Evolutionary conservation across 1,284 basidiomycete species (phyloP).

Genomic region (Boletus calvinii): DNA sequence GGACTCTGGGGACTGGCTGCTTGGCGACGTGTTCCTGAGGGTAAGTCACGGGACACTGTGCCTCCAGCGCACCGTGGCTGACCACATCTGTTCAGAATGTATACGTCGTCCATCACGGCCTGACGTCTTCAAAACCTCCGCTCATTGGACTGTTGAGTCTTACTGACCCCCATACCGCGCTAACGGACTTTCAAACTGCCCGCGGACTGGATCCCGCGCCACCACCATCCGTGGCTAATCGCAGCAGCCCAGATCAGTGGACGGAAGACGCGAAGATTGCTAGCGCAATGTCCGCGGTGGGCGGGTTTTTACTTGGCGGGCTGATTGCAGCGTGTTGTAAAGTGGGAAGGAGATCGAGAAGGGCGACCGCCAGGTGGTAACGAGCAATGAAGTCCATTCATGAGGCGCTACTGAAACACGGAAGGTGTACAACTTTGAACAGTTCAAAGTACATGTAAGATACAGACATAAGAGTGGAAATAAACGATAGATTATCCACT

Average conservation of each 20-base stretch:
- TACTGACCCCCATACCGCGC: constrained; percentile 42
- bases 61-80: neutral
- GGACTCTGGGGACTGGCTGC: constrained; percentile 61
- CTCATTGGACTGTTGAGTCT: constrained; percentile 48
- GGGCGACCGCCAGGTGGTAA: constrained; percentile 4
- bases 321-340: constrained; percentile 25
- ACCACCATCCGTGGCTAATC: constrained; percentile 23
- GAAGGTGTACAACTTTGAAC: constrained; percentile 3
- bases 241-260: constrained; percentile 16
- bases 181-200: constrained; percentile 40
- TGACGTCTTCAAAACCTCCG: constrained; percentile 43
- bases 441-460: neutral
- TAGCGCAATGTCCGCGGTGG: constrained; percentile 19
- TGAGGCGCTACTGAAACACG: constrained; percentile 4
- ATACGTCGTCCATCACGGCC: constrained; percentile 49
- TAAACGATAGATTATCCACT: constrained; percentile 9
- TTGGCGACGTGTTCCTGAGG: constrained; percentile 57
- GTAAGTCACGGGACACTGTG: constrained; percentile 32
- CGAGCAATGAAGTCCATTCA: constrained; percentile 2
- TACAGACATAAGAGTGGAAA: neutral
- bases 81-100: constrained; percentile 42
- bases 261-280: constrained; percentile 17
- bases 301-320: constrained; percentile 37
- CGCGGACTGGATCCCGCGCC: constrained; percentile 46
- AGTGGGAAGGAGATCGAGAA: constrained; percentile 5